Percentiles rank a stretch among this genome's conserved stretches.
Evolutionary conservation across 2,329 filamentous ascomycete species (phyloP).

Genomic region (Epichloe amarillans): DNA sequence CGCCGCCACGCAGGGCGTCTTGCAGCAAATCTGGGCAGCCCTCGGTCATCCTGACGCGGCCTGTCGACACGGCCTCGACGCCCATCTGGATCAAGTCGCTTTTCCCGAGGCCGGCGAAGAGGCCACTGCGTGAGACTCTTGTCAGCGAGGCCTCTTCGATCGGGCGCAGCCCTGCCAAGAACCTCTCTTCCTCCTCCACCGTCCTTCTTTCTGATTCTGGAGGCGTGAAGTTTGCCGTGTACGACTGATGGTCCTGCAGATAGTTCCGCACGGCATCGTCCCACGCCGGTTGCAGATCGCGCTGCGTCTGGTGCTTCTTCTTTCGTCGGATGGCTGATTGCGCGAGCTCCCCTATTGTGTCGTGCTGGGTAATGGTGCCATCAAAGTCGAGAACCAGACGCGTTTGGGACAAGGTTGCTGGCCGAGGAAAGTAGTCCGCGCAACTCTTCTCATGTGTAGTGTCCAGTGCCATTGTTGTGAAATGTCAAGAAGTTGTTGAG

Average conservation of each 20-base stretch:
- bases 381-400: constrained; percentile 45
- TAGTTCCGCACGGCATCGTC: constrained; percentile 32
- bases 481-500: no score
- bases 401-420: constrained; percentile 14
- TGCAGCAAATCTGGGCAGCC: constrained; percentile 26
- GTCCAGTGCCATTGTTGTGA: no score
- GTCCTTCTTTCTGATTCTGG: constrained; percentile 19
- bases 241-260: constrained; percentile 25
- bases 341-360: constrained; percentile 38
- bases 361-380: constrained; percentile 41
- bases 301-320: constrained; percentile 14
- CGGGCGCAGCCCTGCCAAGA: constrained; percentile 27
- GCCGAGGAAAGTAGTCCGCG: no score
- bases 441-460: background rate
- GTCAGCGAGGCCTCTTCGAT: constrained; percentile 34
- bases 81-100: constrained; percentile 26
- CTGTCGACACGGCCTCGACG: constrained; percentile 18
- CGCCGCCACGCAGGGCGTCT: constrained; percentile 16
- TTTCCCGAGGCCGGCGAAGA: constrained; percentile 29
- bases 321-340: constrained; percentile 27
- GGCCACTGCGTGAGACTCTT: constrained; percentile 27
- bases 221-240: constrained; percentile 22
- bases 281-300: constrained; percentile 28
- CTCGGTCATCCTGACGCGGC: constrained; percentile 21
- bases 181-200: constrained; percentile 27